Evolutionary conservation across 306 rosid species (phyloP), one percentile per base, ranked within the genome.

Genomic region (Dryas alaskensis): DNA sequence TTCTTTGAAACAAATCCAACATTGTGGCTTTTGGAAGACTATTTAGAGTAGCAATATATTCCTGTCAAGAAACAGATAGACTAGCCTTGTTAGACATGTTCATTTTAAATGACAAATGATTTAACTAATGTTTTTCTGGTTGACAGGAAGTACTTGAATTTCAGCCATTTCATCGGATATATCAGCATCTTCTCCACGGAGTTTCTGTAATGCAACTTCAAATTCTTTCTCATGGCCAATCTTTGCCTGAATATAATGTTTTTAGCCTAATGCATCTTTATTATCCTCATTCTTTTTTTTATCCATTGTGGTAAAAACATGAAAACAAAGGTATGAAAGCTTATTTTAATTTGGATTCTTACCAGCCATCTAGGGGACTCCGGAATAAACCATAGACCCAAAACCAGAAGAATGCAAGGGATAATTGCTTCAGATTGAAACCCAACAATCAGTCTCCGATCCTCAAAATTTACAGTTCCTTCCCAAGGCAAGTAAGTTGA

Each of bases 311-410:
- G 31, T 60, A 7, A 16, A 14, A 49, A 62, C 10, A 19, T 25
- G 51, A 69, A 63, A 27, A 3, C 40, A 25, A 61, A 25, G 7
- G 31, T 9, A 12, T 3, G 65, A 12, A 3, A 19, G 60, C 76
- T 76, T 58, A 72, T 31, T 59, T 76, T 19, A 46, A 37, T 14
- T 22, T 4, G 13, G 74, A 63, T 73, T 16, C 83, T 62, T 64
- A 84, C 88, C 79, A 84, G 80, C 88, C 88, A 84, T 84, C 88
- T 64, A 4, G 88, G 88, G 11, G 86, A 84, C 72, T 84, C 88
- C 0, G 88, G 86, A 16, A 84, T 72, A 65, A 81, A 84, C 22
- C 43, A 64, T 22, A 84, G 71, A 69, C 86, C 86, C 13, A 78
- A 50, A 4, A 86, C 75, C 84, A 88, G 82, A 65, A 74, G 69